Conservation (phyloP, 257 asterid genomes). For the Parsonsia alboflavescens region DNA sequence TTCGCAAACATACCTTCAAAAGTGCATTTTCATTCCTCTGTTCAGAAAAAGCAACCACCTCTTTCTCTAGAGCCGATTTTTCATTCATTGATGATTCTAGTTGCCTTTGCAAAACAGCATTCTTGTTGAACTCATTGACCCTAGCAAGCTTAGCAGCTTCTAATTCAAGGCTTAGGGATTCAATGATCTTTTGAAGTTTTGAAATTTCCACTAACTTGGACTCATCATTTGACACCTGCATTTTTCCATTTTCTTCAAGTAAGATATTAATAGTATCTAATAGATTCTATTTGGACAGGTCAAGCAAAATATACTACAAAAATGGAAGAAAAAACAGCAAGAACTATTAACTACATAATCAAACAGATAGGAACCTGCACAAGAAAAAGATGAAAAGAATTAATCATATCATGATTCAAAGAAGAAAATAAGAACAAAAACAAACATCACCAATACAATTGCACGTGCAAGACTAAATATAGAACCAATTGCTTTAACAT, state of each 20-base stretch:
- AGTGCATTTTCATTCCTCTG: slow-evolving; percentile 66
- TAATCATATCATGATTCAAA: not conserved
- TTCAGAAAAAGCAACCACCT: slow-evolving; percentile 47
- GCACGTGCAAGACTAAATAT: not conserved
- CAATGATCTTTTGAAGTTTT: slow-evolving; percentile 83
- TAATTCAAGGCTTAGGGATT: slow-evolving; percentile 69
- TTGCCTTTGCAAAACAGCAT: slow-evolving; percentile 61
- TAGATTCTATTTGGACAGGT: not conserved
- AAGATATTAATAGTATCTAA: not conserved
- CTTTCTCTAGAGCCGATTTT: slow-evolving; percentile 72
- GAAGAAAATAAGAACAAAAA: not conserved
- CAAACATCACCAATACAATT: not conserved
- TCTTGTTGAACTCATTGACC: slow-evolving; percentile 86
- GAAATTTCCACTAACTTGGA: slow-evolving; percentile 70
- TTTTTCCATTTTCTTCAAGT: not conserved
- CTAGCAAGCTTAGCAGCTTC: slow-evolving; percentile 91
- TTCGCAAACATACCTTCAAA: slow-evolving; percentile 53
- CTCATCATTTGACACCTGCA: slow-evolving; percentile 85
- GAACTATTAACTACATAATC: not conserved
- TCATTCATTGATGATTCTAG: slow-evolving; percentile 67
- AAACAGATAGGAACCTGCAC: not conserved
- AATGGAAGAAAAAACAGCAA: not conserved
- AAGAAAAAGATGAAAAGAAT: not conserved
- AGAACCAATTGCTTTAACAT: not conserved
- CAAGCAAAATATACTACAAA: not conserved